Percentiles rank a stretch among this genome's conserved stretches.
Conservation (phyloP, 805 yeast species). For the Saturnispora galanensis region DNA sequence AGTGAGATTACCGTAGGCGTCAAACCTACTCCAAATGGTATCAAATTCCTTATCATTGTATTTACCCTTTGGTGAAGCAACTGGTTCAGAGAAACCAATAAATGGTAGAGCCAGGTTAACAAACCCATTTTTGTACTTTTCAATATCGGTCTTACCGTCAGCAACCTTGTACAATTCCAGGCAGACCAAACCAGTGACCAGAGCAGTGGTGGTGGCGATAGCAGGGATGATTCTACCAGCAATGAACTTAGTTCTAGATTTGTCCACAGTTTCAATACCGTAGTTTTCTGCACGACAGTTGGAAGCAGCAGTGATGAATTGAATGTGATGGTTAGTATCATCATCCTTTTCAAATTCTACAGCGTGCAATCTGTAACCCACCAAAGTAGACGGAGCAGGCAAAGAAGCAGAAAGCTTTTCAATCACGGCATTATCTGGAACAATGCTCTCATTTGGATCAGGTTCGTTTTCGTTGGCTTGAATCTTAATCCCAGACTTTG, state of each 20-base stretch:
- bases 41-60: constrained; percentile 76
- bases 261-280: constrained; percentile 79
- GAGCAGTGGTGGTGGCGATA: constrained; percentile 97
- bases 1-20: constrained; percentile 65
- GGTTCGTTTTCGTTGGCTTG: constrained; percentile 84
- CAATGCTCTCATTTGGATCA: constrained; percentile 57
- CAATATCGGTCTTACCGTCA: constrained; percentile 64
- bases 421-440: constrained; percentile 53
- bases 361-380: constrained; percentile 80
- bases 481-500: constrained; percentile 66
- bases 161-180: constrained; percentile 87
- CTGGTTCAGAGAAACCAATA: constrained; percentile 94
- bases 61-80: constrained; percentile 71
- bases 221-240: constrained; percentile 99
- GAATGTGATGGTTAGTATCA: constrained; percentile 92
- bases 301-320: constrained; percentile 91
- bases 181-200: constrained; percentile 91
- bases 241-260: constrained; percentile 85
- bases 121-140: constrained; percentile 86
- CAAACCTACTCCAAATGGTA: constrained; percentile 92
- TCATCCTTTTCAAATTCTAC: constrained; percentile 98
- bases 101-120: constrained; percentile 89
- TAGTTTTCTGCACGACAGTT: constrained; percentile 93
- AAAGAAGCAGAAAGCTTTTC: constrained; percentile 61
- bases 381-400: constrained; percentile 82